phyloP scores from a whole-genome alignment of 2,329 filamentous ascomycete genomes.

The Chalaropsis thielavioides region DNA sequence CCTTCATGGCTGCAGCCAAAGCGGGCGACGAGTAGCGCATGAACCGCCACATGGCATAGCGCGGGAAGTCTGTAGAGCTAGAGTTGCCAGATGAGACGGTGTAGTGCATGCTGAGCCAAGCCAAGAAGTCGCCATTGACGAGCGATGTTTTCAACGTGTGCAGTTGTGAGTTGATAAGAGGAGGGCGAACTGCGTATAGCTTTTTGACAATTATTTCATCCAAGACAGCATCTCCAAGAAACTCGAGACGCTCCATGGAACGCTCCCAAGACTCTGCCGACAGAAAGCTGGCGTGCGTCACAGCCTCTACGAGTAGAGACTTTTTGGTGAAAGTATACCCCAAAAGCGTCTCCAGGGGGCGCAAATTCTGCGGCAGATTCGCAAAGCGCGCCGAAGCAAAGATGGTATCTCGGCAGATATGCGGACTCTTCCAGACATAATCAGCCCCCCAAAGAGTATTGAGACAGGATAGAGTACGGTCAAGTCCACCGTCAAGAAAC shows the following conservation, averaged over 20 bases:
- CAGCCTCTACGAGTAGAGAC: slow-evolving; percentile 56
- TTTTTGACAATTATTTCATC: slow-evolving; percentile 57
- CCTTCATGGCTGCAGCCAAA: slow-evolving; percentile 23
- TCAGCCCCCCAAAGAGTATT: slow-evolving; percentile 43
- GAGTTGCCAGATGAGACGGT: slow-evolving; percentile 17
- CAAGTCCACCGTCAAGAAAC: slow-evolving; percentile 52
- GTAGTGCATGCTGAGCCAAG: slow-evolving; percentile 37
- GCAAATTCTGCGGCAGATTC: slow-evolving; percentile 29
- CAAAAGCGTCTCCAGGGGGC: slow-evolving; percentile 47
- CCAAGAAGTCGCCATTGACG: slow-evolving; percentile 68
- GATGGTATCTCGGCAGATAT: slow-evolving; percentile 30
- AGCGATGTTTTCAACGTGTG: slow-evolving; percentile 61
- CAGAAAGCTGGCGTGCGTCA: slow-evolving; percentile 58
- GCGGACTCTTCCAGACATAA: slow-evolving; percentile 37
- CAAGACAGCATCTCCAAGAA: slow-evolving; percentile 72
- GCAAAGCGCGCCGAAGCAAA: slow-evolving; percentile 25
- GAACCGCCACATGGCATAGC: slow-evolving; percentile 49
- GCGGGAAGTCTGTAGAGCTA: background rate
- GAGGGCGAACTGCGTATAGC: slow-evolving; percentile 36
- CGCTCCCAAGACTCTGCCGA: slow-evolving; percentile 27
- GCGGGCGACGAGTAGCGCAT: slow-evolving; percentile 42
- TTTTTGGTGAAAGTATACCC: slow-evolving; percentile 59
- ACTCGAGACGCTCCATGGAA: slow-evolving; percentile 63
- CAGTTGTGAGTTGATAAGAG: slow-evolving; percentile 44
- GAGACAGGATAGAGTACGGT: slow-evolving; percentile 49